Conservation (phyloP, 2,329 filamentous ascomycete genomes). For the Myriosclerotinia curreyana region DNA sequence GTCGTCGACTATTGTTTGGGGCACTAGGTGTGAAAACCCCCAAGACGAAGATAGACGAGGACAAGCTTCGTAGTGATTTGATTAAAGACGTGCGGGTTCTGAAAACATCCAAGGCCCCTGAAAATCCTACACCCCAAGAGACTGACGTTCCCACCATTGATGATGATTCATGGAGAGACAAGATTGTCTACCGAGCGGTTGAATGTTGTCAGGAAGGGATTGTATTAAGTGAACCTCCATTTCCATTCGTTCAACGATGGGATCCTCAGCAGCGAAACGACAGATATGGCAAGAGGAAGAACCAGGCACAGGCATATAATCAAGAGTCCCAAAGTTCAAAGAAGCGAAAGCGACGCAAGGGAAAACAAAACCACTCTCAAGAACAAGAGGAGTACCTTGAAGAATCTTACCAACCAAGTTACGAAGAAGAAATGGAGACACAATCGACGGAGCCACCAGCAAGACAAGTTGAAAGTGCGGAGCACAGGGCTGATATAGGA, state of each 20-base stretch:
- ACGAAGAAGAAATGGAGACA: slow-evolving; percentile 37
- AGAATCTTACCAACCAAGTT: slow-evolving; percentile 34
- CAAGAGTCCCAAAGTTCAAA: slow-evolving; percentile 43
- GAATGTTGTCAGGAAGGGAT: slow-evolving; percentile 76
- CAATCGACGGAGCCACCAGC: slow-evolving; percentile 31
- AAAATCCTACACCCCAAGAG: slow-evolving; percentile 25
- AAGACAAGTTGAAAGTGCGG: slow-evolving; percentile 26
- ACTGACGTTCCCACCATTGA: slow-evolving; percentile 45
- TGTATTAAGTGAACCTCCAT: slow-evolving; percentile 72
- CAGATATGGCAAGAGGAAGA: slow-evolving; percentile 50
- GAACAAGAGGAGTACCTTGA: slow-evolving; percentile 42
- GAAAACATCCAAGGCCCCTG: slow-evolving; percentile 34
- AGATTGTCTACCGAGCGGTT: slow-evolving; percentile 72
- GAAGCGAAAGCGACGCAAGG: slow-evolving; percentile 50
- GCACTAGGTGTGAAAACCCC: slow-evolving; percentile 68
- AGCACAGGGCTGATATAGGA: slow-evolving; percentile 33
- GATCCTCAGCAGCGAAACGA: slow-evolving; percentile 66
- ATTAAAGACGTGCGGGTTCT: slow-evolving; percentile 52
- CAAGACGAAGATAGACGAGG: slow-evolving; percentile 65
- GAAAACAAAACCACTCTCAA: slow-evolving; percentile 44
- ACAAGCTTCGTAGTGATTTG: slow-evolving; percentile 57
- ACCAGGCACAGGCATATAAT: slow-evolving; percentile 44
- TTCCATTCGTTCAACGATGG: slow-evolving; percentile 88
- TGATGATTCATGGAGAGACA: slow-evolving; percentile 67
- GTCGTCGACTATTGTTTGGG: slow-evolving; percentile 67